Evolutionary conservation across 192 early-diverging fungal species (phyloP).

Genomic region (Coemansia furcata): DNA sequence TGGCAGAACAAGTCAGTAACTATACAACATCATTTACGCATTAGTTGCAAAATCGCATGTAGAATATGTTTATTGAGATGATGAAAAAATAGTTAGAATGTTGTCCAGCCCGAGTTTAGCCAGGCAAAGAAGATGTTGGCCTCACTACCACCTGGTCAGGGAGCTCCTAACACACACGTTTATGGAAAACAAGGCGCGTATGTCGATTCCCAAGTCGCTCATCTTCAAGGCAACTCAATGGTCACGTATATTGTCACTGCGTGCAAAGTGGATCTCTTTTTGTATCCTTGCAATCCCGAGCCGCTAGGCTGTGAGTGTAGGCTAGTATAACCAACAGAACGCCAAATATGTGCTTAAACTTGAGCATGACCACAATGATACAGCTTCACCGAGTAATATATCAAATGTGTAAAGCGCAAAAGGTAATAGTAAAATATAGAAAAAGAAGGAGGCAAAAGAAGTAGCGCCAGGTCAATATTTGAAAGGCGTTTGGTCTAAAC

Average conservation of each 20-base stretch:
- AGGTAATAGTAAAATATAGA: not conserved
- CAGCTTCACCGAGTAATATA: not conserved
- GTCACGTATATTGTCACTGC: not conserved
- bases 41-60: not conserved
- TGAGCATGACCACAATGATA: conserved; percentile 2
- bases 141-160: not conserved
- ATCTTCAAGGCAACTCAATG: not conserved
- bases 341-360: not conserved
- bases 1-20: not conserved
- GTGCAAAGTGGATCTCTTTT: conserved; percentile 49
- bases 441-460: not conserved
- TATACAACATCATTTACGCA: not conserved
- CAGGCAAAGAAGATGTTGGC: not conserved
- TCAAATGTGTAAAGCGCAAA: not conserved
- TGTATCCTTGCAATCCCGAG: conserved; percentile 45
- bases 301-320: not conserved
- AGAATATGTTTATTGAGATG: not conserved
- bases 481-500: not conserved
- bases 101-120: not conserved
- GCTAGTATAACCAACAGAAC: conserved; percentile 3
- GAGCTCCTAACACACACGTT: not conserved
- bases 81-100: not conserved
- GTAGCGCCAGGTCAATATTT: not conserved
- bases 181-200: not conserved
- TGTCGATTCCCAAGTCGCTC: not conserved